Conservation (phyloP, 345 rosid genomes). For the Dovyalis caffra region DNA sequence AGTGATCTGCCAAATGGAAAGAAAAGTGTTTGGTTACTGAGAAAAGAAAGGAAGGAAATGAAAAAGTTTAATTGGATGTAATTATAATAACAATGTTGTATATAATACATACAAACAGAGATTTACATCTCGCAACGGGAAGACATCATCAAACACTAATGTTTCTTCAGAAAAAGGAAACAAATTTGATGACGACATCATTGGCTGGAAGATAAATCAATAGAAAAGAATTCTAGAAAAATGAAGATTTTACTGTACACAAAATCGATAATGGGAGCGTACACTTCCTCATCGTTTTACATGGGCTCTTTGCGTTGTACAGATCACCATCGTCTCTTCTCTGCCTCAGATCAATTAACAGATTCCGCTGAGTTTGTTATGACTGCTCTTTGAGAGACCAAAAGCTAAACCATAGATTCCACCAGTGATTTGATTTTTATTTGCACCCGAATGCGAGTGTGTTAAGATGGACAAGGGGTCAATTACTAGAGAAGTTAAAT, state of each 20-base stretch:
- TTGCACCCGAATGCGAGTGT: not conserved
- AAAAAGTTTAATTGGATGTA: not conserved
- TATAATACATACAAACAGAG: not conserved
- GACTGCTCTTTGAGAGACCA: not conserved
- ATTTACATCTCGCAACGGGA: not conserved
- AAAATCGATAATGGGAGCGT: slow-evolving; percentile 26
- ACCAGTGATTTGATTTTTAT: not conserved
- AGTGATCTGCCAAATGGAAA: not conserved
- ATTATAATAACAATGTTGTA: not conserved
- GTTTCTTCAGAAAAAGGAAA: not conserved
- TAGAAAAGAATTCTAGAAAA: not conserved
- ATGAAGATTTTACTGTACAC: slow-evolving; percentile 39
- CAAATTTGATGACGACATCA: not conserved
- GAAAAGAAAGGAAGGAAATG: not conserved
- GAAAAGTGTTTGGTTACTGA: not conserved
- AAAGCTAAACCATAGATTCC: not conserved
- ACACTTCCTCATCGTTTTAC: slow-evolving; percentile 32
- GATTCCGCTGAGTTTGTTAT: slow-evolving; percentile 6
- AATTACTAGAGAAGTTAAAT: slow-evolving; percentile 16
- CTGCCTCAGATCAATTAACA: slow-evolving; percentile 26
- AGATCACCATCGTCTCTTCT: not conserved
- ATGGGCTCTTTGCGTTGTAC: slow-evolving; percentile 2
- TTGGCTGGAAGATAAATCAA: not conserved
- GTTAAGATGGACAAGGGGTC: not conserved
- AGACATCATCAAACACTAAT: not conserved